Evolutionary conservation across 768 basidiomycete species (phyloP).

Genomic region (Sporobolomyces roseus): DNA sequence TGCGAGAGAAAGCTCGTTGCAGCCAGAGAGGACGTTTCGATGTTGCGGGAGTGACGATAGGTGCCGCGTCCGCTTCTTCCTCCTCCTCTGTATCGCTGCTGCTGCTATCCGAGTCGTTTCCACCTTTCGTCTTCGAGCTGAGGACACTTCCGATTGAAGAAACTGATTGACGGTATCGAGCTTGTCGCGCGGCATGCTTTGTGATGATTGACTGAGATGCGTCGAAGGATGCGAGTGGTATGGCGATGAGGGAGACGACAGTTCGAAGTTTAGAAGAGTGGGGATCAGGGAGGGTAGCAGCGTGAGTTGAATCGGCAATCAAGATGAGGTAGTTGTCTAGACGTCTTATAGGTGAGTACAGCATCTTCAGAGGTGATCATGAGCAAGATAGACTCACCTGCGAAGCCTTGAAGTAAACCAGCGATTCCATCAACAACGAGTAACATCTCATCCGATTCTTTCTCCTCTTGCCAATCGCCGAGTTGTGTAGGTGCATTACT

Average conservation of each 20-base stretch:
- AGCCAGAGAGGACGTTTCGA: constrained; percentile 26
- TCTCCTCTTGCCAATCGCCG: neutral
- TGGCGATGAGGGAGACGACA: constrained; percentile 16
- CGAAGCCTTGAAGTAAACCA: constrained; percentile 24
- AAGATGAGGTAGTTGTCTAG: constrained; percentile 28
- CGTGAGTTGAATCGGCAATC: constrained; percentile 15
- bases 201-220: constrained; percentile 14
- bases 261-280: constrained; percentile 8
- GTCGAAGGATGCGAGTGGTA: constrained; percentile 24
- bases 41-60: neutral
- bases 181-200: constrained; percentile 19
- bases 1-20: constrained; percentile 15
- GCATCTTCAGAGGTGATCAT: neutral
- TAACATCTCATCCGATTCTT: neutral
- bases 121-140: neutral
- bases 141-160: constrained; percentile 1
- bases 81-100: constrained; percentile 3
- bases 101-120: neutral
- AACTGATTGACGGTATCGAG: constrained; percentile 1
- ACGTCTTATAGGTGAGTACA: neutral
- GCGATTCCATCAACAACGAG: constrained; percentile 19
- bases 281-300: constrained; percentile 24
- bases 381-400: constrained; percentile 6
- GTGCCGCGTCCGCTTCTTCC: constrained; percentile 14
- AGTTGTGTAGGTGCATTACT: neutral